Percentiles rank a stretch among this genome's conserved stretches.
Evolutionary conservation across 78 protist genomes (phyloP).

Genomic region (slime mould (Dictyostelium discoideum)): dicty_2.7 NC_007088.5:2904501-2905000

Average conservation of each 20-base stretch:
- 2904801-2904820: not conserved
- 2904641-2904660: not conserved
- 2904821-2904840: conserved; percentile 41
- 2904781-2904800: not conserved
- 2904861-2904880: conserved; percentile 78
- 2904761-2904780: not conserved
- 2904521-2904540: conserved; percentile 55
- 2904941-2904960: not conserved
- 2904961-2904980: not conserved
- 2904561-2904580: not conserved
- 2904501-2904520: conserved; percentile 46
- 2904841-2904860: conserved; percentile 49
- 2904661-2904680: not conserved
- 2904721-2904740: not conserved
- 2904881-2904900: conserved; percentile 14
- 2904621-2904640: not conserved
- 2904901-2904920: conserved; percentile 32
- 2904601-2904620: not conserved
- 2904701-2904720: conserved; percentile 1
- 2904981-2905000: not conserved
- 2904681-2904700: not conserved
- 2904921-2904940: not conserved
- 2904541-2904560: conserved; percentile 58
- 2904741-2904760: conserved; percentile 20
- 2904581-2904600: not conserved